Conservation (phyloP, 106 monocot genomes). For the Dioscorea dumetorum region DNA sequence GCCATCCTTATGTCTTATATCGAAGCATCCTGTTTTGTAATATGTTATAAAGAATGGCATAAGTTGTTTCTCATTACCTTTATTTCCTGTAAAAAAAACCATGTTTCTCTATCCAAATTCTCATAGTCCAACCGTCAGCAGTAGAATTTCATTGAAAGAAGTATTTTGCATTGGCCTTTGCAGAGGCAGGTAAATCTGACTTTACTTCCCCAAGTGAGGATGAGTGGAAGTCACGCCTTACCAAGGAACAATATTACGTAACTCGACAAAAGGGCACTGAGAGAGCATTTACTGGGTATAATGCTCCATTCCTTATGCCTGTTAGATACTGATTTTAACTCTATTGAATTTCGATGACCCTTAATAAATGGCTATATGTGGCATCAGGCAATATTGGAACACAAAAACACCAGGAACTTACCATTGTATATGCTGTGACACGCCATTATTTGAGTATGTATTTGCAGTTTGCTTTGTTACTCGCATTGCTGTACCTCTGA, state of each 20-base stretch:
- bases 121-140: not conserved
- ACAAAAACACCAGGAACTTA: slow-evolving; percentile 81
- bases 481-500: not conserved
- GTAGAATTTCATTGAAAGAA: not conserved
- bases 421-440: slow-evolving; percentile 85
- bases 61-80: not conserved
- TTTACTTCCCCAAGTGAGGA: slow-evolving; percentile 45
- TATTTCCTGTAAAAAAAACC: not conserved
- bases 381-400: slow-evolving; percentile 83
- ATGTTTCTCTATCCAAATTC: not conserved
- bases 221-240: slow-evolving; percentile 78
- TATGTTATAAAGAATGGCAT: not conserved
- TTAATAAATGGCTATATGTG: not conserved
- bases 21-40: not conserved
- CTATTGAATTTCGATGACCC: not conserved
- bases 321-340: not conserved
- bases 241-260: slow-evolving; percentile 62
- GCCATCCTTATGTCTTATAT: not conserved
- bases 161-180: slow-evolving; percentile 1
- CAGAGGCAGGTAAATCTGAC: slow-evolving; percentile 20
- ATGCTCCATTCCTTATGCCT: not conserved
- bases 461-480: not conserved
- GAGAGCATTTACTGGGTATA: slow-evolving; percentile 92
- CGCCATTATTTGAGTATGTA: slow-evolving; percentile 85
- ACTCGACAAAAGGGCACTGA: slow-evolving; percentile 93